phyloP scores from a whole-genome alignment of 305 asterid genomes.

The Fraxinus latifolia region DNA sequence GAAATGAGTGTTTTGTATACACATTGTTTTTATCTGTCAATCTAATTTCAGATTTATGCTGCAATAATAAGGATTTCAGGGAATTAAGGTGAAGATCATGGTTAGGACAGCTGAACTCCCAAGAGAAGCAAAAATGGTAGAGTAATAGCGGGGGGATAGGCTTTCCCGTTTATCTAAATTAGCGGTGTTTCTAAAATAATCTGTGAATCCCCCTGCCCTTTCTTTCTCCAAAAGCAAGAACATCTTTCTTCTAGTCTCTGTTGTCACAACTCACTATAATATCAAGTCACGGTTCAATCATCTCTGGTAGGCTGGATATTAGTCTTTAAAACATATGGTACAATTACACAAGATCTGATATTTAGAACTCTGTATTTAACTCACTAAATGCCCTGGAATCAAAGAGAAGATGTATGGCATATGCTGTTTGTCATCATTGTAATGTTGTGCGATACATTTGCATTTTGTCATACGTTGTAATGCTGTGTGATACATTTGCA shows the following conservation, averaged over 20 bases:
- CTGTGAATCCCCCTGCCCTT: background rate
- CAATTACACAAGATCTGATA: background rate
- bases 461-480: background rate
- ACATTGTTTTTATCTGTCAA: background rate
- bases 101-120: background rate
- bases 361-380: background rate
- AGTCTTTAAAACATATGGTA: background rate
- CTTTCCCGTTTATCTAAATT: background rate
- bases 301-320: background rate
- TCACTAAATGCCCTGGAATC: background rate
- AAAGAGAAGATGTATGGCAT: background rate
- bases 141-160: background rate
- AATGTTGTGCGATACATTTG: background rate
- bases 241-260: background rate
- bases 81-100: background rate
- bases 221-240: background rate
- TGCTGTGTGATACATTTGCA: background rate
- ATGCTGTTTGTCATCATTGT: background rate
- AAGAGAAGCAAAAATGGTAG: background rate
- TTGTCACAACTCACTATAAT: background rate
- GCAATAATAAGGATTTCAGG: background rate
- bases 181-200: background rate
- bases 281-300: background rate
- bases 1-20: background rate
- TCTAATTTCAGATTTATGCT: background rate